These are phyloP conservation scores for Naganishia friedmannii DNA, from an alignment of 768 basidiomycete genomes.

Conservation along the genomic window DNA sequence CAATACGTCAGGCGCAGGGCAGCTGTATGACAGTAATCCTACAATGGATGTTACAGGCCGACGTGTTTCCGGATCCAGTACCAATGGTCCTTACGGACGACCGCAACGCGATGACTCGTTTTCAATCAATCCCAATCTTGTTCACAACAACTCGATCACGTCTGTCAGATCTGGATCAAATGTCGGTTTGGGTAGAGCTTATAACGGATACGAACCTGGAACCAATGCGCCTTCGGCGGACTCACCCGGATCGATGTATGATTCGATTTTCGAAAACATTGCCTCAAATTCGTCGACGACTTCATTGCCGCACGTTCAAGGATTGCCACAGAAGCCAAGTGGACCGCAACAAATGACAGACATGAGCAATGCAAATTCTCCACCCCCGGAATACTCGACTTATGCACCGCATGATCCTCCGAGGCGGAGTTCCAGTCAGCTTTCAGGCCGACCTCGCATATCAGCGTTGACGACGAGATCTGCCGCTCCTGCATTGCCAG, in stretches of 20 bases:
- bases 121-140: not conserved
- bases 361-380: constrained; percentile 9
- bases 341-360: not conserved
- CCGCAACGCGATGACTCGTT: constrained; percentile 4
- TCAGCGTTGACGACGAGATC: not conserved
- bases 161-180: constrained; percentile 21
- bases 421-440: not conserved
- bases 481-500: constrained; percentile 19
- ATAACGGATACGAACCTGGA: constrained; percentile 2
- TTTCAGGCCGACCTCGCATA: not conserved
- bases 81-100: not conserved
- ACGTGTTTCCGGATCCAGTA: constrained; percentile 16
- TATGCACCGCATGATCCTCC: constrained; percentile 19
- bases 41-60: not conserved
- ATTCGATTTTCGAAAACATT: constrained; percentile 15
- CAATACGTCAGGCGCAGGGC: not conserved
- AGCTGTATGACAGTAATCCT: constrained; percentile 5
- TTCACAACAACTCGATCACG: constrained; percentile 35
- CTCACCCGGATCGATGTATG: constrained; percentile 24
- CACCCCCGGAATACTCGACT: constrained; percentile 29
- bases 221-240: constrained; percentile 1
- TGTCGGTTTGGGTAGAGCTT: not conserved
- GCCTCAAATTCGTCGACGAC: not conserved
- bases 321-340: not conserved
- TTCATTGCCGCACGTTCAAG: constrained; percentile 9